phyloP scores from a whole-genome alignment of 2,329 filamentous ascomycete genomes.

The Orbilia oligospora region DNA sequence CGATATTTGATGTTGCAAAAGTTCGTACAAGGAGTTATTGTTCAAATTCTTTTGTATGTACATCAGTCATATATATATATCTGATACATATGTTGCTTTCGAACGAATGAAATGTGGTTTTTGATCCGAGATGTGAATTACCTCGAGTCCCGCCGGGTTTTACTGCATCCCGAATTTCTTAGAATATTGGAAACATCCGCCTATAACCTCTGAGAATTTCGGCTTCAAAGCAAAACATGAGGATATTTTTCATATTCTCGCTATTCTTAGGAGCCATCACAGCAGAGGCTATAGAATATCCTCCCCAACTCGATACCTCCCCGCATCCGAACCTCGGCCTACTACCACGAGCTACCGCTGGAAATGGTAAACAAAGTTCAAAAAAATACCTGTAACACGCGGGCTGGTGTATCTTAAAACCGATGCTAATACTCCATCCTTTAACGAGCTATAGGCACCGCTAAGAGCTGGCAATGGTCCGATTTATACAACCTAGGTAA shows the following conservation, averaged over 20 bases:
- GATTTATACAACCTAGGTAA: not conserved
- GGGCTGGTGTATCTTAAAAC: not conserved
- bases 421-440: not conserved
- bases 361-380: not conserved
- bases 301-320: not conserved
- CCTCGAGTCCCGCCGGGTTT: too few species aligned
- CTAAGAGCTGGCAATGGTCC: constrained; percentile 5
- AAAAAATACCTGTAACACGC: not conserved
- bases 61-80: too few species aligned
- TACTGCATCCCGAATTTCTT: too few species aligned
- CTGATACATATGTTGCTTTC: too few species aligned
- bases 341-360: not conserved
- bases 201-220: too few species aligned
- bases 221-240: not conserved
- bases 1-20: not conserved
- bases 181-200: too few species aligned
- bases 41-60: too few species aligned
- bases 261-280: not conserved
- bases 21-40: not conserved
- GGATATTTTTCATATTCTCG: not conserved
- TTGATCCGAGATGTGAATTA: not conserved
- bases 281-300: not conserved
- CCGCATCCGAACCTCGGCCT: not conserved
- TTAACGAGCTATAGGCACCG: not conserved
- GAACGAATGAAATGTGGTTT: too few species aligned